phyloP scores from a whole-genome alignment of 345 rosid genomes.

The Ceriops tagal region DNA sequence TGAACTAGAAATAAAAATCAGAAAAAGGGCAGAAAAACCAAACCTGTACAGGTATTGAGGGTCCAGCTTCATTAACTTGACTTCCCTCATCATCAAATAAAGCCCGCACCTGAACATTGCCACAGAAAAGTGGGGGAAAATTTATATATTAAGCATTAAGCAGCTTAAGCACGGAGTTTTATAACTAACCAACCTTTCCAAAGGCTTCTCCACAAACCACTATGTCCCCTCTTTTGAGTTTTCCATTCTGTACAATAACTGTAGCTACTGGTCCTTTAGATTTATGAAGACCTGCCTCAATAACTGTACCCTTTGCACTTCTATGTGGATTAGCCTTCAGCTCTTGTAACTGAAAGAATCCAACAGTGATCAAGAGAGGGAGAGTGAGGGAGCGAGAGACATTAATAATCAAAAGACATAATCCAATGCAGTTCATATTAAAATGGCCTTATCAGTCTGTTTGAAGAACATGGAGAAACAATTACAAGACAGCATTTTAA shows the following conservation, averaged over 20 bases:
- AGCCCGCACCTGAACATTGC: conserved; percentile 71
- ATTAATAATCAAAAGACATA: too few species aligned
- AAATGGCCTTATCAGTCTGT: too few species aligned
- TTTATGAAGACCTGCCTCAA: conserved; percentile 93
- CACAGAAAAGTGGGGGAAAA: conserved; percentile 9
- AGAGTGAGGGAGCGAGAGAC: too few species aligned
- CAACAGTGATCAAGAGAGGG: not conserved
- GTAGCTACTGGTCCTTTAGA: conserved; percentile 89
- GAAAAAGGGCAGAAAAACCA: conserved; percentile 29
- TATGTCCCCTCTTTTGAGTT: conserved; percentile 80
- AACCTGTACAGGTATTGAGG: conserved; percentile 95
- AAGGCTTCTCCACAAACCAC: conserved; percentile 95
- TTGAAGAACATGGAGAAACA: too few species aligned
- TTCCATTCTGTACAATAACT: conserved; percentile 93
- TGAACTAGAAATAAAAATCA: not conserved
- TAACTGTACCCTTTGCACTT: conserved; percentile 89
- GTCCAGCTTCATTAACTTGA: conserved; percentile 85
- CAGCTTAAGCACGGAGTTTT: conserved; percentile 1
- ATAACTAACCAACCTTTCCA: conserved; percentile 69
- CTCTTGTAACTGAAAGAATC: conserved; percentile 80
- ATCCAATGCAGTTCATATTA: too few species aligned
- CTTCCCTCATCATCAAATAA: conserved; percentile 76
- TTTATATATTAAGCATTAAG: conserved; percentile 13
- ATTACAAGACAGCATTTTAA: too few species aligned
- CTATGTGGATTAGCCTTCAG: conserved; percentile 96